Base-by-base conservation (phyloP, 768 basidiomycete genomes). In the Podaxis sp. region DNA sequence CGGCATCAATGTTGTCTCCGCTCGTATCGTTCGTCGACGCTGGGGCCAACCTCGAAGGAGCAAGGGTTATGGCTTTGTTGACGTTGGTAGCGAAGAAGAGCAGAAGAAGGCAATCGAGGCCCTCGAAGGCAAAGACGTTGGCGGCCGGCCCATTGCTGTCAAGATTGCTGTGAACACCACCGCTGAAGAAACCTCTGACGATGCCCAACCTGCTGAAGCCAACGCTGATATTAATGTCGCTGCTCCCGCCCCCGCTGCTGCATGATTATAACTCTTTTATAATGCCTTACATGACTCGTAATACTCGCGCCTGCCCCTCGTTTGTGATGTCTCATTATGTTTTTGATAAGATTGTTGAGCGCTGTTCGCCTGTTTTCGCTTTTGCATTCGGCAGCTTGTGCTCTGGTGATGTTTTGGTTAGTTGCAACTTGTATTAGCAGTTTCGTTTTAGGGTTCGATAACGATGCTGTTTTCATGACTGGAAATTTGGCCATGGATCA, bases 41-140 rank as follows among this genome's bases (percentile, higher is more conserved):
- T 93, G 85, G 83, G 93, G 93, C 3, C 84, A 85, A 47, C 89
- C 90, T 71, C 85, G 90, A 74, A 91, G 87, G 76, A 93, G 91
- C 83, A 96, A 96, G 78, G 96, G 96, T 61, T 98, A 96, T 75
- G 96, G 94, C 57, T 99, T 99, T 71, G 96, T 99, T 72, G 96
- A 98, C 69, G 93, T 97, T 65, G 93, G 91, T 64, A 79, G 80
- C 67, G 89, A 94, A 75, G 91, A 87, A 68, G 88, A 95, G 76
- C 96, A 99, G 80, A 75, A 88, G 74, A 94, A 94, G 80, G 96
- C 94, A 57, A 90, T 99, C 65, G 86, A 86, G 61, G 85, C 86
- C 66, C 83, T 95, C 65, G 83, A 95, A 68, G 94, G 93, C 73
- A 93, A 93, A 75, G 90, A 96, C 65, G 79, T 99, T 61, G 88